These are phyloP conservation scores for Ceratocystis papillata DNA, from an alignment of 2,329 filamentous ascomycete species.

Conservation along the genomic window DNA sequence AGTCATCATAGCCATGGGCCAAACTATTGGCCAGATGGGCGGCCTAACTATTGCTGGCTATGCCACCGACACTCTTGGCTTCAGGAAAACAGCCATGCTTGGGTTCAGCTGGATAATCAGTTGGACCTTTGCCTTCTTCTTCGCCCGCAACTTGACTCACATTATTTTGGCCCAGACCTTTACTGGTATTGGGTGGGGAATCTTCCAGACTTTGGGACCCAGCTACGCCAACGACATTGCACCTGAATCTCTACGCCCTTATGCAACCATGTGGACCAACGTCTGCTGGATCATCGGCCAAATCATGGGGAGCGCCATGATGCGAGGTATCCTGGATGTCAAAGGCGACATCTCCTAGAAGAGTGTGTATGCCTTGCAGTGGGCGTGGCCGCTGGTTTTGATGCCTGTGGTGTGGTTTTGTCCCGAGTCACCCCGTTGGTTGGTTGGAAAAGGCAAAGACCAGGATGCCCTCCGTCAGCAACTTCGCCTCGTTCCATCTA, in stretches of 20 bases:
- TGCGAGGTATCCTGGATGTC: slow-evolving; percentile 31
- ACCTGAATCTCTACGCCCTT: slow-evolving; percentile 31
- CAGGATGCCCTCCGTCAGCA: slow-evolving; percentile 28
- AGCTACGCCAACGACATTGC: slow-evolving; percentile 36
- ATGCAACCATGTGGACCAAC: slow-evolving; percentile 35
- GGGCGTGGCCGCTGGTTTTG: slow-evolving; percentile 36
- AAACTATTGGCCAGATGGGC: slow-evolving; percentile 37
- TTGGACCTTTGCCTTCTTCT: slow-evolving; percentile 37
- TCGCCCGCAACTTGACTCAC: slow-evolving; percentile 31
- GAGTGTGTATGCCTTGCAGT: slow-evolving; percentile 38
- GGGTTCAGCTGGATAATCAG: slow-evolving; percentile 31
- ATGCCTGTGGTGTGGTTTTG: slow-evolving; percentile 32
- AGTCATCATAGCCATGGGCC: slow-evolving; percentile 36
- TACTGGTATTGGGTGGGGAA: slow-evolving; percentile 35
- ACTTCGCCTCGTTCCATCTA: slow-evolving; percentile 27
- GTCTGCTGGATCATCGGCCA: slow-evolving; percentile 37
- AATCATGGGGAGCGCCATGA: slow-evolving; percentile 34
- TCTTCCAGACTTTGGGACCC: slow-evolving; percentile 34
- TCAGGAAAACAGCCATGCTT: slow-evolving; percentile 35
- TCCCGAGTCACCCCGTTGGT: slow-evolving; percentile 37
- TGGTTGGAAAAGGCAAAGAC: slow-evolving; percentile 34
- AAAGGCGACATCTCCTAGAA: slow-evolving; percentile 35
- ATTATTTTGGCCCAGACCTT: slow-evolving; percentile 35
- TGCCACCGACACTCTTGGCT: slow-evolving; percentile 34
- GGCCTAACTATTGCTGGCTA: slow-evolving; percentile 37